Conservation (phyloP, 345 rosid species). For the Atalantia buxifolia region DNA sequence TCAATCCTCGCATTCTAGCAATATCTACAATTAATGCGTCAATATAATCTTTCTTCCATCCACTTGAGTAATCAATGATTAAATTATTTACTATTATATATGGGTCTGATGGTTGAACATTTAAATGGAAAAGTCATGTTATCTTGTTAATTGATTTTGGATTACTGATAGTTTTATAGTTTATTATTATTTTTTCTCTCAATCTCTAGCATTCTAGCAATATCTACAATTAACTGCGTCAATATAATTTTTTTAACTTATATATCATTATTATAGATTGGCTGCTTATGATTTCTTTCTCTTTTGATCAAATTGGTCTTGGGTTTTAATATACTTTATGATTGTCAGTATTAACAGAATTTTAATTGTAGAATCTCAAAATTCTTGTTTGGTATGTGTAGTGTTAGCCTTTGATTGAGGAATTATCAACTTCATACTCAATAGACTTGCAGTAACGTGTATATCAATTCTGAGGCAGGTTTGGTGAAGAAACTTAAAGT, state of each 20-base stretch:
- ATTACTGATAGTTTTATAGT: too few relatives aligned
- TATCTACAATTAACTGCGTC: not conserved
- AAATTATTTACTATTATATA: too few relatives aligned
- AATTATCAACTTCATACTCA: constrained; percentile 82
- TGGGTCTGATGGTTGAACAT: too few relatives aligned
- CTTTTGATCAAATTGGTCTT: not conserved
- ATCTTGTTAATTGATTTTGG: too few relatives aligned
- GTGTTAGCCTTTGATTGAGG: constrained; percentile 90
- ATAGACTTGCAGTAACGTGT: constrained; percentile 97
- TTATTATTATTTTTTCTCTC: too few relatives aligned
- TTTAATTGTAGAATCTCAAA: not conserved
- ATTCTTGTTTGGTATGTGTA: constrained; percentile 30
- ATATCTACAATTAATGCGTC: too few relatives aligned
- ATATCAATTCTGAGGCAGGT: constrained; percentile 72
- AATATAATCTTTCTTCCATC: too few relatives aligned
- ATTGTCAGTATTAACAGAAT: not conserved
- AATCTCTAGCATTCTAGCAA: too few relatives aligned
- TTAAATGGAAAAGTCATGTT: too few relatives aligned
- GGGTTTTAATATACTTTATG: not conserved
- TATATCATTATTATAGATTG: not conserved
- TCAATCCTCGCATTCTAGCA: too few relatives aligned
- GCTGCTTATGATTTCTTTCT: not conserved
- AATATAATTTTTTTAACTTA: not conserved
- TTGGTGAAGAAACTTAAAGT: too few relatives aligned
- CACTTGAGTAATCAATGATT: too few relatives aligned